phyloP scores from a whole-genome alignment of 2,329 filamentous ascomycete genomes.

The Clarireedia paspali region DNA sequence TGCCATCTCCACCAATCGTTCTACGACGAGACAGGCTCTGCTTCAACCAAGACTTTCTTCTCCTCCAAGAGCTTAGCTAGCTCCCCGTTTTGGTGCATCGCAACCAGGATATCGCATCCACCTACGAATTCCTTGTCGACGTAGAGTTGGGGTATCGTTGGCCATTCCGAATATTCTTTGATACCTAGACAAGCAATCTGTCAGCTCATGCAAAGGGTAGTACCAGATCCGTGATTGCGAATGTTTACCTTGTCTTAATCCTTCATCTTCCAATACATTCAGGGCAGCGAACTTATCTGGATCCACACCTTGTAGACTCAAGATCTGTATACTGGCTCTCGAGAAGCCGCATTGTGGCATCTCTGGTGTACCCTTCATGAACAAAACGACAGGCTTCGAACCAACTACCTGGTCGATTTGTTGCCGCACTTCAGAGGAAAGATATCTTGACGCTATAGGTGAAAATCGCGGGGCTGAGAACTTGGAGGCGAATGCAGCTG shows the following conservation, averaged over 20 bases:
- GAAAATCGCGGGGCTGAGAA: constrained; percentile 24
- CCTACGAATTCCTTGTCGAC: constrained; percentile 93
- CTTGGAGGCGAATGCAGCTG: constrained; percentile 20
- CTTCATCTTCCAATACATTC: constrained; percentile 89
- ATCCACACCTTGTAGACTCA: constrained; percentile 90
- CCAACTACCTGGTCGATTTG: constrained; percentile 87
- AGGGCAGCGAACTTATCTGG: constrained; percentile 96
- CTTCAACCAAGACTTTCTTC: constrained; percentile 66
- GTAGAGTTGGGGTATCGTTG: constrained; percentile 95
- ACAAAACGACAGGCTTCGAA: constrained; percentile 87
- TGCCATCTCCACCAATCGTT: neutral
- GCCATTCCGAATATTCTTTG: constrained; percentile 99
- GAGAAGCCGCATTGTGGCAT: constrained; percentile 96
- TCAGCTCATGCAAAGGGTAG: neutral
- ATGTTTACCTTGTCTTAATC: constrained; percentile 67
- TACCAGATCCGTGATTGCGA: too few species aligned
- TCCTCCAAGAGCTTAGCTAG: constrained; percentile 86
- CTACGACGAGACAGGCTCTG: constrained; percentile 12
- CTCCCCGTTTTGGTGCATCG: constrained; percentile 95
- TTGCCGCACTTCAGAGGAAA: constrained; percentile 70
- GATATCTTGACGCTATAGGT: constrained; percentile 44
- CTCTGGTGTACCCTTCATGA: constrained; percentile 99
- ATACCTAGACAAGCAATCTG: constrained; percentile 53
- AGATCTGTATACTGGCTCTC: constrained; percentile 85
- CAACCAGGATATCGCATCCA: constrained; percentile 93